Conservation (phyloP, 2,329 filamentous ascomycete genomes). For the Cladosporium sphaerospermum region DNA sequence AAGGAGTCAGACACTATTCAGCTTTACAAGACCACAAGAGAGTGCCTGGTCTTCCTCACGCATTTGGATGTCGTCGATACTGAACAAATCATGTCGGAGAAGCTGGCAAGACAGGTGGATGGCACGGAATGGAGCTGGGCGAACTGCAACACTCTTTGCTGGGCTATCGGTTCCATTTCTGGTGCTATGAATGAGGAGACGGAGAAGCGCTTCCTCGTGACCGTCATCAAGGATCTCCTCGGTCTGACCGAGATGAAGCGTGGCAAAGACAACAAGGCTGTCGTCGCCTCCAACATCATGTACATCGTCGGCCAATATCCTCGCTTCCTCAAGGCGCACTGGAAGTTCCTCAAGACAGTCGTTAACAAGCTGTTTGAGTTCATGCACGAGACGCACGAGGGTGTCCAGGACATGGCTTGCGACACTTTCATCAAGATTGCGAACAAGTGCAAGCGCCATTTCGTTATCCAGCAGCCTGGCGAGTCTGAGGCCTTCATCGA, state of each 20-base stretch:
- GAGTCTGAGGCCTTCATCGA: slow-evolving; percentile 97
- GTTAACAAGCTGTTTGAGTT: slow-evolving; percentile 99
- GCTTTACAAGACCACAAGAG: slow-evolving; percentile 96
- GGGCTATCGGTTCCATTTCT: slow-evolving; percentile 98
- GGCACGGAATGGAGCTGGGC: slow-evolving; percentile 98
- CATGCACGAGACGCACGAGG: slow-evolving; percentile 99
- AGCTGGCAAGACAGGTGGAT: slow-evolving; percentile 90
- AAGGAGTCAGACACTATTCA: slow-evolving; percentile 99
- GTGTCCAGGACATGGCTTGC: slow-evolving; percentile 99
- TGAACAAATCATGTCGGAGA: slow-evolving; percentile 98
- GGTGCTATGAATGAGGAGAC: slow-evolving; percentile 99
- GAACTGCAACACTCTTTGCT: slow-evolving; percentile 99
- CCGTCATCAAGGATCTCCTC: slow-evolving; percentile 95
- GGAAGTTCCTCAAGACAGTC: slow-evolving; percentile 99
- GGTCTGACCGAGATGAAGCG: slow-evolving; percentile 98
- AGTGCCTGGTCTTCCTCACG: slow-evolving; percentile 94
- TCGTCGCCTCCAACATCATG: slow-evolving; percentile 99
- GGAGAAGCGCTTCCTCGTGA: slow-evolving; percentile 96
- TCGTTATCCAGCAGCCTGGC: slow-evolving; percentile 89
- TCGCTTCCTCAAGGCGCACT: slow-evolving; percentile 95
- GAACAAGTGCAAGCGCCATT: slow-evolving; percentile 94
- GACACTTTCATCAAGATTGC: slow-evolving; percentile 99
- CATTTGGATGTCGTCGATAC: slow-evolving; percentile 97
- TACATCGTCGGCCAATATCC: slow-evolving; percentile 99
- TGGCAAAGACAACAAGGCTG: slow-evolving; percentile 98